Conservation (phyloP, 2,329 filamentous ascomycete species). For the Cladophialophora yegresii region DNA sequence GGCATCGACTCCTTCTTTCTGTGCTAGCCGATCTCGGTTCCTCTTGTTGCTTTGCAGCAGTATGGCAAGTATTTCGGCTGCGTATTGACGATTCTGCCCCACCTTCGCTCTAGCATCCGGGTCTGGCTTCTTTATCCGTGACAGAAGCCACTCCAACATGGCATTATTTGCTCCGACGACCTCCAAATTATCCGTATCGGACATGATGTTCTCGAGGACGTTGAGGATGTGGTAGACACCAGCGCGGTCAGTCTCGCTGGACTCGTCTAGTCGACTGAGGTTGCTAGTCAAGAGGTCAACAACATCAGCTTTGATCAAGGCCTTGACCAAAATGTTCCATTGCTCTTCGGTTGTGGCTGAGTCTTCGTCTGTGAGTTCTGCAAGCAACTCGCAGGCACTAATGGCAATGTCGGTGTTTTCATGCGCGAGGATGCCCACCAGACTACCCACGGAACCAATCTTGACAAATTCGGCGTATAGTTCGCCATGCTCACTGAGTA, state of each 20-base stretch:
- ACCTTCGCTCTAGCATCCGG: conserved; percentile 52
- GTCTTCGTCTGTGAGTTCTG: conserved; percentile 91
- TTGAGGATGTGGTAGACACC: conserved; percentile 84
- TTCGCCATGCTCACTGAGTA: conserved; percentile 81
- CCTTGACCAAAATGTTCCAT: conserved; percentile 73
- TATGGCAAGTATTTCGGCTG: conserved; percentile 88
- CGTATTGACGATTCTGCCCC: conserved; percentile 91
- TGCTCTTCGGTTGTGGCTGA: conserved; percentile 77
- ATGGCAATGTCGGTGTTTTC: conserved; percentile 98
- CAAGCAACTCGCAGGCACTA: conserved; percentile 82
- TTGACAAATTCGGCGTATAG: conserved; percentile 79
- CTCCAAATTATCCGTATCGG: conserved; percentile 66
- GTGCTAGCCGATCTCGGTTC: conserved; percentile 35
- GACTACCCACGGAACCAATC: conserved; percentile 68
- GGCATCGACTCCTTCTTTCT: conserved; percentile 71
- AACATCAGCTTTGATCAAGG: conserved; percentile 68
- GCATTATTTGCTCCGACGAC: conserved; percentile 66
- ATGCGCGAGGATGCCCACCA: conserved; percentile 82
- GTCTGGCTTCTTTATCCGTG: conserved; percentile 70
- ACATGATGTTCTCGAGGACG: conserved; percentile 83
- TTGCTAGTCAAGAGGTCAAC: conserved; percentile 75
- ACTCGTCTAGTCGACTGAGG: conserved; percentile 76
- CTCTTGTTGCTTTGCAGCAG: conserved; percentile 62
- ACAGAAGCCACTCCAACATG: conserved; percentile 75
- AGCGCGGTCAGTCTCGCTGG: conserved; percentile 67